Percentiles rank a stretch among this genome's conserved stretches.
These are phyloP conservation scores for Choiromyces venosus DNA, from an alignment of 495 filamentous ascomycete species.

Conservation along the genomic window DNA sequence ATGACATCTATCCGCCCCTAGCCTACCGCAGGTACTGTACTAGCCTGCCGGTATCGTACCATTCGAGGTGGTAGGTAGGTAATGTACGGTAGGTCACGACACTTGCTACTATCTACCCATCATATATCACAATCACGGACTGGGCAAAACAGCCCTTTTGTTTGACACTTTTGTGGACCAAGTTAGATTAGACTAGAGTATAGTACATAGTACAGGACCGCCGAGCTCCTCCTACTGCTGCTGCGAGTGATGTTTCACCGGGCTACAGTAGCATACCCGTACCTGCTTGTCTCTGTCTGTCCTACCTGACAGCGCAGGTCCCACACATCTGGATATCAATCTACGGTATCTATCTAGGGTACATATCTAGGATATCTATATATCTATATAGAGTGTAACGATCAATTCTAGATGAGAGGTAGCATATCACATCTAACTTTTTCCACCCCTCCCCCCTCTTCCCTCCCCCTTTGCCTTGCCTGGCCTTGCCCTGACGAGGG, in stretches of 20 bases:
- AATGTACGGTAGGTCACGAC: not conserved
- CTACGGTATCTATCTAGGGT: too few species aligned
- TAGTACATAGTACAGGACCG: too few species aligned
- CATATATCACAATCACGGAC: not conserved
- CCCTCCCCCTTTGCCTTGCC: not conserved
- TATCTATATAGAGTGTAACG: not conserved
- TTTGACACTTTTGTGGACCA: not conserved
- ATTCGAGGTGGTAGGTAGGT: too few species aligned
- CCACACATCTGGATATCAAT: not conserved
- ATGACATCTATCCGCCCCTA: not conserved
- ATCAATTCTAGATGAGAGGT: not conserved
- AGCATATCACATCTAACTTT: slow-evolving; percentile 1
- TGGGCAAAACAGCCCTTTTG: not conserved
- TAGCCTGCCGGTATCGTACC: not conserved
- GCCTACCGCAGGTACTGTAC: too few species aligned
- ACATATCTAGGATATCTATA: too few species aligned
- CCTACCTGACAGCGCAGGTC: not conserved
- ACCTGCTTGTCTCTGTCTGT: not conserved
- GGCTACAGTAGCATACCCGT: not conserved
- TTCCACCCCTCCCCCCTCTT: not conserved
- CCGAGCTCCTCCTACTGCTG: not conserved
- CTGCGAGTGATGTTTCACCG: not conserved
- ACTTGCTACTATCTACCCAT: not conserved
- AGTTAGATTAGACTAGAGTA: too few species aligned
- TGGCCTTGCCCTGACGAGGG: not conserved